Evolutionary conservation across 139 green algal species (phyloP).

Genomic region (Tetradesmus lagerheimii): DNA sequence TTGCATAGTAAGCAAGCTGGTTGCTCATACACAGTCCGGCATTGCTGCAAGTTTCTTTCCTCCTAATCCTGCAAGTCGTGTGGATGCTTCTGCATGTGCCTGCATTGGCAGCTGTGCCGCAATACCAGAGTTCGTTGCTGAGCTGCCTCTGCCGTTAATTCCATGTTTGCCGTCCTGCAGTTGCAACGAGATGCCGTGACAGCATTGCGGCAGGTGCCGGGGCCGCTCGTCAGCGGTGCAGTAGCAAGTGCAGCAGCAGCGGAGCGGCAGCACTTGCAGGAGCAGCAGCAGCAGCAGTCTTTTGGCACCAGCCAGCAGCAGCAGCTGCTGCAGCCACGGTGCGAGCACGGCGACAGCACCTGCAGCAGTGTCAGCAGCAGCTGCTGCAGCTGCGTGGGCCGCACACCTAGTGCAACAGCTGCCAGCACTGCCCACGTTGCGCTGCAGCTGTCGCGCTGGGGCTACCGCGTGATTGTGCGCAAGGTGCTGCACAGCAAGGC

Average conservation of each 20-base stretch:
- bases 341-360: background rate
- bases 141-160: background rate
- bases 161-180: background rate
- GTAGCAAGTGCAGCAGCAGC: slow-evolving; percentile 20
- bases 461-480: slow-evolving; percentile 54
- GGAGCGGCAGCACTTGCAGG: background rate
- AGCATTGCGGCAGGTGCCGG: slow-evolving; percentile 9
- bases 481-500: slow-evolving; percentile 52
- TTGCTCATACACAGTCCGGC: no score
- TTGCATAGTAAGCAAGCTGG: no score
- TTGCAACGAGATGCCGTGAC: slow-evolving; percentile 25
- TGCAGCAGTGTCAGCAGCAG: background rate
- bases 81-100: background rate
- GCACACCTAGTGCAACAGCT: slow-evolving; percentile 4
- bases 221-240: background rate
- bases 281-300: background rate
- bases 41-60: no score
- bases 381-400: background rate
- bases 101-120: no score
- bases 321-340: background rate
- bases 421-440: slow-evolving; percentile 47
- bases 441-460: slow-evolving; percentile 46
- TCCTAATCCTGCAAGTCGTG: no score
- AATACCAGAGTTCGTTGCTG: background rate
- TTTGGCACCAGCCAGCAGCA: background rate